Evolutionary conservation across 2,329 filamentous ascomycete species (phyloP).

Genomic region (Penicillium sp.): DNA sequence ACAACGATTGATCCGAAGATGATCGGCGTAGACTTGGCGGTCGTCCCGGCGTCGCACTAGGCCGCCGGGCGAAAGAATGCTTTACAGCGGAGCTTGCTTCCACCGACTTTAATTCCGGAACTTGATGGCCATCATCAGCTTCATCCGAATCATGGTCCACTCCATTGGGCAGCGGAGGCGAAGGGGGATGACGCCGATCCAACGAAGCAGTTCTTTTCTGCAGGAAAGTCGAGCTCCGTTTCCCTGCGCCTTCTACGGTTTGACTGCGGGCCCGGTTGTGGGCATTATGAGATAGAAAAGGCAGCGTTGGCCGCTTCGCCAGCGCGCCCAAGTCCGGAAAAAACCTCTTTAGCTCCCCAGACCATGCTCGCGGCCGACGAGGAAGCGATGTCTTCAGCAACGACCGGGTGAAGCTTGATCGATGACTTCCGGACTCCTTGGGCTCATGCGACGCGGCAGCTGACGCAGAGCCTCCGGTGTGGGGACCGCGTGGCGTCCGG

Average conservation of each 20-base stretch:
- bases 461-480: constrained; percentile 11
- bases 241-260: constrained; percentile 13
- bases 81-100: constrained; percentile 29
- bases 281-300: constrained; percentile 28
- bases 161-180: constrained; percentile 7
- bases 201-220: constrained; percentile 16
- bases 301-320: constrained; percentile 31
- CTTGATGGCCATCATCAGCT: constrained; percentile 28
- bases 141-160: constrained; percentile 20
- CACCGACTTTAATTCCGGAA: constrained; percentile 34
- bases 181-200: constrained; percentile 12
- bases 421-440: constrained; percentile 19
- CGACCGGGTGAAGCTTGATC: constrained; percentile 36
- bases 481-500: constrained; percentile 15
- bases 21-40: constrained; percentile 55
- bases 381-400: constrained; percentile 36
- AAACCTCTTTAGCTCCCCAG: constrained; percentile 39
- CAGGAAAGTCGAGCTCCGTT: neutral
- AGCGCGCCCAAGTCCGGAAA: constrained; percentile 36
- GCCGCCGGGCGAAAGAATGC: constrained; percentile 34
- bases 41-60: constrained; percentile 26
- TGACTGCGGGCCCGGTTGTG: constrained; percentile 32
- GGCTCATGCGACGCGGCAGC: neutral
- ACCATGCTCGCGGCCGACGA: constrained; percentile 37
- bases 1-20: constrained; percentile 75